Base-by-base conservation (phyloP, 1,139 yeast species). In the Hyphopichia fennica region DNA sequence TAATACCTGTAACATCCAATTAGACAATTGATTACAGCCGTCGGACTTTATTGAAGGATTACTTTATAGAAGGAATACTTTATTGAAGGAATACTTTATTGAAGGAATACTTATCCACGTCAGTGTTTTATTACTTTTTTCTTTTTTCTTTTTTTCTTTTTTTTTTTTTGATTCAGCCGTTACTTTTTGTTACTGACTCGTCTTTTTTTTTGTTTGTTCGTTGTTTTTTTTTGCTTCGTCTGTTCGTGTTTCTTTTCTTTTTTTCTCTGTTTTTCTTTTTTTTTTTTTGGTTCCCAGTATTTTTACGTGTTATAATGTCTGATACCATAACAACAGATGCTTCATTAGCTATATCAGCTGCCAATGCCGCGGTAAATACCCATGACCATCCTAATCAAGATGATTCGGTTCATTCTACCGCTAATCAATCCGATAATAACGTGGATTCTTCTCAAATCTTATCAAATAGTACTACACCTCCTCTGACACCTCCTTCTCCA, bases 281-380 rank as follows among this genome's bases (percentile, higher is more conserved):
- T 25, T 11, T 11, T 25, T 11, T 25, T 25, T 25, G 13, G 11
- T n/a, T 25, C 11, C 9, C 28, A 4, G 13, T 25, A 11, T 4
- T 25, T 25, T 25, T 25, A 25, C 28, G 28, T 25, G 28, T 25
- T 25, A 29, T 10, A n/a, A 29, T 29, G 32, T 9, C 32, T 7
- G 32, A 29, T 5, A 16, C 16, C 14, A 29, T 8, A 14, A 4
- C 17, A 8, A 8, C 28, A 8, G 28, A 25, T 25, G 18, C 16
- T 5, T 14, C 32, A 39, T 52, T 48, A 15, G 52, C 48, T 13
- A 58, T 57, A 2, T 58, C 58, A 4, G 41, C 34, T 25, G 45
- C 44, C 4, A 35, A 43, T 17, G 30, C 40, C 15, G 22, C 40
- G 15, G 35, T 37, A 15, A 29, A 29, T 8, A 17, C 9, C 17